A percentile compares a stretch with the other conserved stretches of the same genome.
Conservation (phyloP, 768 basidiomycete genomes). For the Phanerochaete sordida region DNA sequence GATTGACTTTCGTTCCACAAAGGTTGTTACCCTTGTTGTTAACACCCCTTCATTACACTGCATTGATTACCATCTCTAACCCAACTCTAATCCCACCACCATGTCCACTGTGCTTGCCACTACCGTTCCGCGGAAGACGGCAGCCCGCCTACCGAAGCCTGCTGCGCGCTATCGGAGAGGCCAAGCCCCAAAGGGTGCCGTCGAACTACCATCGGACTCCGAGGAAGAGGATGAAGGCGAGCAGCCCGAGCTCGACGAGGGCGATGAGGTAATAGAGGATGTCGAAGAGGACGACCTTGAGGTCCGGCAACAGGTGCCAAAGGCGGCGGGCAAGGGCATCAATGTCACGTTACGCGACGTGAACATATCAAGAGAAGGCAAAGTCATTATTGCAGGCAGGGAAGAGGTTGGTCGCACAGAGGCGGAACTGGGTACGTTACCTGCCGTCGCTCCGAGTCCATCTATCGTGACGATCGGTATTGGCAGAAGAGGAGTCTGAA, state of each 20-base stretch:
- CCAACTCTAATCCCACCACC: background rate
- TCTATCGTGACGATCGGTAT: slow-evolving; percentile 3
- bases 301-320: slow-evolving; percentile 21
- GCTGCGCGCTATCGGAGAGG: slow-evolving; percentile 90
- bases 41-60: background rate
- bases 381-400: slow-evolving; percentile 74
- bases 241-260: slow-evolving; percentile 37
- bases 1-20: too few species aligned
- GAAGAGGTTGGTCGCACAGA: slow-evolving; percentile 77
- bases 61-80: background rate
- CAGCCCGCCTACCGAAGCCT: slow-evolving; percentile 74
- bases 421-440: slow-evolving; percentile 18
- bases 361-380: slow-evolving; percentile 74
- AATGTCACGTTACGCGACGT: slow-evolving; percentile 78
- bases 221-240: slow-evolving; percentile 51
- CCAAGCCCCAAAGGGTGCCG: slow-evolving; percentile 76
- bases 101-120: slow-evolving; percentile 7
- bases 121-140: slow-evolving; percentile 51
- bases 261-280: slow-evolving; percentile 59
- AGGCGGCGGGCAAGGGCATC: slow-evolving; percentile 48
- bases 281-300: slow-evolving; percentile 39
- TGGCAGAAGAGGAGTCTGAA: background rate
- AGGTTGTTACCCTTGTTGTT: too few species aligned
- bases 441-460: background rate
- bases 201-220: slow-evolving; percentile 58